These are phyloP conservation scores for Tilletia indica DNA, from an alignment of 1,284 basidiomycete genomes.

Conservation along the genomic window DNA sequence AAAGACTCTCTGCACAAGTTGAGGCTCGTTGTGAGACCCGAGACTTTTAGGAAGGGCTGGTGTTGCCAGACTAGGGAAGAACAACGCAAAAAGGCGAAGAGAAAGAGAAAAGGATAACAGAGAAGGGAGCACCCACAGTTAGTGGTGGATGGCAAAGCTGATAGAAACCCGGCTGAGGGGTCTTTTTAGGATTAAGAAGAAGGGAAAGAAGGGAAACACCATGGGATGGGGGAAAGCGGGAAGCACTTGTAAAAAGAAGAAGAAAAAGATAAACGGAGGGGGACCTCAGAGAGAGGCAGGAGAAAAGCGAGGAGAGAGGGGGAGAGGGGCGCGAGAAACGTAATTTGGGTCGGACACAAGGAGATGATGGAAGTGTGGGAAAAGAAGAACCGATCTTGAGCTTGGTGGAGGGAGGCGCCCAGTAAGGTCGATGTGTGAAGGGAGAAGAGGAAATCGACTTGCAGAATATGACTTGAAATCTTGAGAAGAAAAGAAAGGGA, in stretches of 20 bases:
- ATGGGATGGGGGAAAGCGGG: background rate
- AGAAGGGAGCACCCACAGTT: too few species aligned
- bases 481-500: too few species aligned
- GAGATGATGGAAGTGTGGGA: background rate
- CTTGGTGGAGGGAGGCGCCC: background rate
- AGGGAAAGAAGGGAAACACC: background rate
- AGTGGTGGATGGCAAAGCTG: too few species aligned
- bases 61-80: too few species aligned
- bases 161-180: too few species aligned
- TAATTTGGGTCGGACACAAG: background rate
- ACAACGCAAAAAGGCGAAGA: too few species aligned
- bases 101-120: too few species aligned
- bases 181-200: too few species aligned
- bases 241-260: background rate
- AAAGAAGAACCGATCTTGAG: background rate
- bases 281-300: slow-evolving; percentile 18
- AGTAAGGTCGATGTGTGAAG: background rate
- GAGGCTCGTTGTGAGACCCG: too few species aligned
- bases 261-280: slow-evolving; percentile 18
- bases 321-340: background rate
- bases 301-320: background rate
- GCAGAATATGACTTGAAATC: background rate
- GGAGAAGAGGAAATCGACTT: background rate
- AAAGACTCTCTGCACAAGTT: too few species aligned
- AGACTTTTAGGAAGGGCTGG: too few species aligned